Base-by-base conservation (phyloP, 164 flowering plant species). In the Vitis cinerea region DNA sequence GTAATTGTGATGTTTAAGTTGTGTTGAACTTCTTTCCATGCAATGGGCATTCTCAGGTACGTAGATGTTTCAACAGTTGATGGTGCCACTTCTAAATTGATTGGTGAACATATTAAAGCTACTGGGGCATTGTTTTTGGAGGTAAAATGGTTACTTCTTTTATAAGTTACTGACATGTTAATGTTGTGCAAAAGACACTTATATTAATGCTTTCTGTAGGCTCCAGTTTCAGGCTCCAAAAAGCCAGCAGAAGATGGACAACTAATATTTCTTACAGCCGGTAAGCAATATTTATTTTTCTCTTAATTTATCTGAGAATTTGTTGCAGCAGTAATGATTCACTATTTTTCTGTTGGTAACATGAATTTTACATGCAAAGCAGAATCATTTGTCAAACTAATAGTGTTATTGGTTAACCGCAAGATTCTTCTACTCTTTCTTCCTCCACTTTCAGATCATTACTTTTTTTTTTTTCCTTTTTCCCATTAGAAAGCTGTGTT, bases 211-310 rank as follows among this genome's bases (percentile, higher is more conserved):
- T 52, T 71, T 72, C 54, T 66, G 50, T 75, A 94, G 98, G 98
- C 97, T 77, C 98, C 98, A 70, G 98, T 91, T 83, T 94, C 98
- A 69, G 98, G 98, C 69, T 94, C 98, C 73, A 94, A 94, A 83
- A 94, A 92, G 83, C 98, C 98, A 57, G 97, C 98, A 50, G 98
- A 92, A 80, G 98, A 92, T 77, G 97, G 97, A 59, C 92, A 88
- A 70, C 78, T 94, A 63, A 94, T 94, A 71, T 94, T 94, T 83
- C 94, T 94, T 47, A 87, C 97, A 50, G 97, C 97, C 74, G 97
- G 97, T 88, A 73, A 77, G 52, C 49, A 55, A 13, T 15, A 51
- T 66, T 27, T 58, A 13, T 48, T n/a, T 49, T 65, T 29, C 16
- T 48, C n/a, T 23, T 2, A 44, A 50, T 3, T 10, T 60, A 60